phyloP scores from a whole-genome alignment of 192 early-diverging fungal genomes.

The Coemansia sp. region DNA sequence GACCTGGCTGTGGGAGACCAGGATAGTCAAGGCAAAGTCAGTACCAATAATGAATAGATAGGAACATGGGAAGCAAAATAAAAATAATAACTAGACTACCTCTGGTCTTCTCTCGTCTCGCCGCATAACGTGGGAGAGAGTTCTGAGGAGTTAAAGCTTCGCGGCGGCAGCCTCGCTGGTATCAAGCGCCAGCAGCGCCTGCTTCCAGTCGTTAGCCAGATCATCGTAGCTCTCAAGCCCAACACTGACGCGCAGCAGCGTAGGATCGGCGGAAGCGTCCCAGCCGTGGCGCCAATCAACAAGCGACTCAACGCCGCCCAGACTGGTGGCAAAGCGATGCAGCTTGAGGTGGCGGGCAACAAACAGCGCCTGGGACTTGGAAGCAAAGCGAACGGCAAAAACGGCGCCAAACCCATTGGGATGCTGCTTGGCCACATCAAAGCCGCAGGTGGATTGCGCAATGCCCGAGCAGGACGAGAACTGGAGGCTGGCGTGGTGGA shows the following conservation, averaged over 20 bases:
- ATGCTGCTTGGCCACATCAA: conserved; percentile 35
- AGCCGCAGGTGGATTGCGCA: conserved; percentile 9
- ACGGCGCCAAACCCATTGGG: conserved; percentile 48
- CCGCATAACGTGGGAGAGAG: background rate
- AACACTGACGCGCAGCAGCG: conserved; percentile 63
- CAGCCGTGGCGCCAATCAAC: conserved; percentile 65
- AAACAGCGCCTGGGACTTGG: conserved; percentile 53
- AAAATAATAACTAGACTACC: background rate
- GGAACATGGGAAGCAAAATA: conserved; percentile 1
- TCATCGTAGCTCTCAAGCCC: conserved; percentile 70
- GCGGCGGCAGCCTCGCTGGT: conserved; percentile 14
- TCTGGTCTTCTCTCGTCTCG: too few species aligned
- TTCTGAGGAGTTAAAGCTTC: conserved; percentile 16
- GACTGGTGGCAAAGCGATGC: conserved; percentile 61
- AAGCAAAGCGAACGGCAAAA: conserved; percentile 52
- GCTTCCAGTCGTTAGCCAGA: conserved; percentile 61
- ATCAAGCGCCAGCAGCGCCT: conserved; percentile 53
- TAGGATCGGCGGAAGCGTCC: conserved; percentile 48
- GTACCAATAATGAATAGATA: background rate
- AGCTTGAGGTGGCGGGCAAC: conserved; percentile 48
- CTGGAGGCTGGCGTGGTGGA: conserved; percentile 47
- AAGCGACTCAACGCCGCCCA: conserved; percentile 68
- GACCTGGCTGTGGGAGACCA: too few species aligned
- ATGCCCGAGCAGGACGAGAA: background rate
- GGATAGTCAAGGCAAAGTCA: background rate